These are phyloP conservation scores for Silene coronaria DNA, from an alignment of 179 eudicot species.

Conservation along the genomic window DNA sequence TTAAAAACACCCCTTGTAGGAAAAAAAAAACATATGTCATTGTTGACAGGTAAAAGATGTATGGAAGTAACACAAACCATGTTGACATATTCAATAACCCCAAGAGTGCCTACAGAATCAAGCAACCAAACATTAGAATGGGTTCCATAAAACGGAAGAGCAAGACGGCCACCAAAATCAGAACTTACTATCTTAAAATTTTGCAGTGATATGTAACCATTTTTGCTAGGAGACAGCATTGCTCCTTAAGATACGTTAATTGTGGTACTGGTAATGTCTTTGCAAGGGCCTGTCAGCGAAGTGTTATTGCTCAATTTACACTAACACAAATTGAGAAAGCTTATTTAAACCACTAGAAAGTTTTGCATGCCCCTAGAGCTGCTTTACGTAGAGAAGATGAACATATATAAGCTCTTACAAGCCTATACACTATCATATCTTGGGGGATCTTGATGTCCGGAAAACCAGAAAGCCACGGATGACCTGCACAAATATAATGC, in stretches of 20 bases:
- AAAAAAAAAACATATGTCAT: not conserved
- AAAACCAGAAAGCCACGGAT: conserved; percentile 68
- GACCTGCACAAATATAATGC: conserved; percentile 35
- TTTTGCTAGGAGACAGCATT: conserved; percentile 55
- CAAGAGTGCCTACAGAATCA: conserved; percentile 64
- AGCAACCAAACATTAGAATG: conserved; percentile 8
- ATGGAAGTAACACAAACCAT: conserved; percentile 37
- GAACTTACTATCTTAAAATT: conserved; percentile 49
- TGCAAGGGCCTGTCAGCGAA: conserved; percentile 49
- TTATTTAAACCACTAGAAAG: not conserved
- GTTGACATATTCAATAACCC: conserved; percentile 53
- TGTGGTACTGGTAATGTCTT: conserved; percentile 57
- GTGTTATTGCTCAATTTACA: not conserved
- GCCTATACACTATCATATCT: conserved; percentile 57
- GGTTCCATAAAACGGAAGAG: not conserved
- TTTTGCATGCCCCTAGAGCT: conserved; percentile 57
- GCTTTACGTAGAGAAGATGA: conserved; percentile 79
- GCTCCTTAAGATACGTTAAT: conserved; percentile 55
- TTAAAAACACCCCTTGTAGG: not conserved
- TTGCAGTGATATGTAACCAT: conserved; percentile 49
- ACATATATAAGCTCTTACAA: conserved; percentile 60
- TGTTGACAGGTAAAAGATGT: not conserved
- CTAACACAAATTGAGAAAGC: not conserved
- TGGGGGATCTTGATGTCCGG: conserved; percentile 50
- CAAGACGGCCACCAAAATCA: conserved; percentile 16